Base-by-base conservation (phyloP, 371 early-diverging fungal genomes). In the Funneliformis caledonium region DNA sequence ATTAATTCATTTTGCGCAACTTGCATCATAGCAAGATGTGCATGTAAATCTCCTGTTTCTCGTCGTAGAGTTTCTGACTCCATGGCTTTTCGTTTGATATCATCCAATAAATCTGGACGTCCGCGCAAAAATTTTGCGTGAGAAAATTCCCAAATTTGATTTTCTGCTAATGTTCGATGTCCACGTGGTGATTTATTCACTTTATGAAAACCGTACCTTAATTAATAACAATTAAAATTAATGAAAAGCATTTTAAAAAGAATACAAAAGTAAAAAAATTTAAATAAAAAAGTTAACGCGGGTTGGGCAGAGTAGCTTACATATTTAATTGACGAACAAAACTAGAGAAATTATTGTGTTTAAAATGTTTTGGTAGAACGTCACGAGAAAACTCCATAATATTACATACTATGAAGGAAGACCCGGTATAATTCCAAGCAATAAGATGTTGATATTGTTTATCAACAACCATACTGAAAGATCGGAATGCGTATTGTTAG, bases 91-190 rank as follows among this genome's bases (percentile, higher is more conserved):
- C 96, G 90, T 83, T 93, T 94, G 85, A 96, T 96, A 74, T 94
- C 93, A 81, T 94, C 94, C 19, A 95, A 84, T 75, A 95, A 86
- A 81, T 96, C 95, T 26, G 93, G 92, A 10, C 93, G 90, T 73
- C 91, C 94, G 70, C 94, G 90, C 50, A 93, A 76, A 81, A 97
- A 97, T 81, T 94, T 93, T 75, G 93, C 89, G 82, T 97, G 96
- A 65, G 94, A 94, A 84, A 97, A 97, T 85, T 96, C 96, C 97
- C 97, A 97, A 82, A 95, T 91, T 84, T 95, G 95, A 84, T 94
- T 94, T 82, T 94, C 96, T 8, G 92, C 92, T 70, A 90, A 82
- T 33, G 92, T 93, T 45, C 95, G 91, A 82, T 93, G 93, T 2
- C 96, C 96, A 72, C 96, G 88, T 10, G 95, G 94, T 67, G 94